A percentile compares a stretch with the other conserved stretches of the same genome.
Evolutionary conservation across 2,329 filamentous ascomycete genomes (phyloP).

Genomic region (Talaromyces piceae): DNA sequence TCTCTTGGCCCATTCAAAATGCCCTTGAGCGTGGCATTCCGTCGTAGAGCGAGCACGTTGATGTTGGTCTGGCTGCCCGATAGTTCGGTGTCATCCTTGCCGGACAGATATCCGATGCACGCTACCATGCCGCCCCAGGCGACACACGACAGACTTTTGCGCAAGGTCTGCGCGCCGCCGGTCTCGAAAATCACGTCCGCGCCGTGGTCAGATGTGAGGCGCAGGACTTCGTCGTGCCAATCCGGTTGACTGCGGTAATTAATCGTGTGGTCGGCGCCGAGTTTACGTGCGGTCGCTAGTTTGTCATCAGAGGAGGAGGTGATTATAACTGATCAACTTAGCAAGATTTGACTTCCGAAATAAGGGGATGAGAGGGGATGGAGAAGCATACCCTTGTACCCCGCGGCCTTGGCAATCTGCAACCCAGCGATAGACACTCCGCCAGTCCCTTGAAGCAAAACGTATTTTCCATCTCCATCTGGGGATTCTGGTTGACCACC

Average conservation of each 20-base stretch:
- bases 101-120: conserved; percentile 42
- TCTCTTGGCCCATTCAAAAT: conserved; percentile 58
- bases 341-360: background rate
- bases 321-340: conserved; percentile 34
- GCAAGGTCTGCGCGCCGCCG: conserved; percentile 44
- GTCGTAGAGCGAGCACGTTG: conserved; percentile 48
- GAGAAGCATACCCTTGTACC: conserved; percentile 28
- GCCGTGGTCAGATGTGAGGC: conserved; percentile 38
- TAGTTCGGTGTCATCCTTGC: conserved; percentile 46
- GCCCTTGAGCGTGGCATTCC: conserved; percentile 49
- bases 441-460: conserved; percentile 50
- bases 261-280: conserved; percentile 43
- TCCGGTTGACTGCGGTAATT: conserved; percentile 43
- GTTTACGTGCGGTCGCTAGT: conserved; percentile 41
- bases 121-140: conserved; percentile 41
- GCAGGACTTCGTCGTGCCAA: conserved; percentile 41
- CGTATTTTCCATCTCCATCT: conserved; percentile 41
- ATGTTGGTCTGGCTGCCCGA: conserved; percentile 50
- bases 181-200: conserved; percentile 47
- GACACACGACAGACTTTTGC: conserved; percentile 41
- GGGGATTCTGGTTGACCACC: conserved; percentile 26
- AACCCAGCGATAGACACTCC: conserved; percentile 41
- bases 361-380: background rate
- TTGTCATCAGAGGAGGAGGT: conserved; percentile 47
- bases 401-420: conserved; percentile 42